A percentile compares a stretch with the other conserved stretches of the same genome.
Conservation (phyloP, 2,329 filamentous ascomycete genomes). For the Thelonectria olida region DNA sequence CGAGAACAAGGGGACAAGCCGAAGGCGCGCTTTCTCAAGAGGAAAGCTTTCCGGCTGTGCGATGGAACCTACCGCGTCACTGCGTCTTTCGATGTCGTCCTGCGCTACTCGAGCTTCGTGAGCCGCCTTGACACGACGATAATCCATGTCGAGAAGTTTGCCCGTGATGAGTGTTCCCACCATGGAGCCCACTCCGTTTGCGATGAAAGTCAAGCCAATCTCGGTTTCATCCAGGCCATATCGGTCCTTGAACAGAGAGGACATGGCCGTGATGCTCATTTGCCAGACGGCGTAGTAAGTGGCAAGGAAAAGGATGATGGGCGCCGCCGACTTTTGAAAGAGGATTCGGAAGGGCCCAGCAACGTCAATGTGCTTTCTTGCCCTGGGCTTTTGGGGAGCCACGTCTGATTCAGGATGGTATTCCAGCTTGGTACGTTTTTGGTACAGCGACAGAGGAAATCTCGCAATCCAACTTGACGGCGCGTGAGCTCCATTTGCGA, state of each 20-base stretch:
- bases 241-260: conserved; percentile 53
- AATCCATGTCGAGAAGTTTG: conserved; percentile 62
- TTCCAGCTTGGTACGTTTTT: conserved; percentile 39
- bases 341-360: conserved; percentile 58
- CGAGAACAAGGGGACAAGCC: conserved; percentile 56
- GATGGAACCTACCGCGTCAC: too few species aligned
- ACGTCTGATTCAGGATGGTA: conserved; percentile 23
- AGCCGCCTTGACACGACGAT: conserved; percentile 49
- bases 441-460: conserved; percentile 47
- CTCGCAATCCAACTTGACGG: conserved; percentile 39
- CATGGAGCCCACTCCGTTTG: conserved; percentile 64
- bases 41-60: conserved; percentile 48
- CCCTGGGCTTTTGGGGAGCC: neutral
- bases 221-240: conserved; percentile 56
- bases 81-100: fast-evolving
- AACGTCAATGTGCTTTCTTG: conserved; percentile 52
- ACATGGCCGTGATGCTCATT: conserved; percentile 64
- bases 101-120: neutral
- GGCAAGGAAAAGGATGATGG: conserved; percentile 57
- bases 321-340: conserved; percentile 51
- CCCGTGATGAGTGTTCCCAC: conserved; percentile 61
- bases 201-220: conserved; percentile 62
- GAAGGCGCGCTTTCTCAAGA: conserved; percentile 60
- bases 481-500: conserved; percentile 51
- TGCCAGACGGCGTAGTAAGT: conserved; percentile 64